phyloP scores from a whole-genome alignment of 352 stramenopile species.

The Phytophthora syringae region DNA sequence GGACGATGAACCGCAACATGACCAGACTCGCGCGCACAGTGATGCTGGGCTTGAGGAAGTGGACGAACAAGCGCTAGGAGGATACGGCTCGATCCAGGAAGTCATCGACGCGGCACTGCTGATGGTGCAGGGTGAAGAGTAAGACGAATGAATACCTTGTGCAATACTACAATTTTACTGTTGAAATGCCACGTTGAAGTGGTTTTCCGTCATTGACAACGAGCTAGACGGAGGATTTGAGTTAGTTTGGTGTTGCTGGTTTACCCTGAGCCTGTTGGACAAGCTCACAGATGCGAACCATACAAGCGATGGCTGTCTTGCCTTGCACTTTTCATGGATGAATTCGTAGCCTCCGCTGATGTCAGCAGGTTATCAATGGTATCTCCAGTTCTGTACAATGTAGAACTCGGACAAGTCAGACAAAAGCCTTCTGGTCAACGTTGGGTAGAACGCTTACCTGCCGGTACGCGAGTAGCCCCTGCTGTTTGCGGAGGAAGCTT shows the following conservation, averaged over 20 bases:
- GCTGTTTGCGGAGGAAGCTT: conserved; percentile 44
- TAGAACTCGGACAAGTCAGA: background rate
- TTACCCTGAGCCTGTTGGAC: background rate
- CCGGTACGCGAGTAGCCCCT: conserved; percentile 11
- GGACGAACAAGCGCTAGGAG: conserved; percentile 36
- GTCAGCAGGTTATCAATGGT: conserved; percentile 61
- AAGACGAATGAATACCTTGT: conserved; percentile 34
- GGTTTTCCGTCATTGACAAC: background rate
- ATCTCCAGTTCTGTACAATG: conserved; percentile 33
- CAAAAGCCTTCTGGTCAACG: background rate
- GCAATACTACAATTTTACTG: conserved; percentile 19
- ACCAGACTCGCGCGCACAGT: conserved; percentile 13
- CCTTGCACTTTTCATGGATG: conserved; percentile 23
- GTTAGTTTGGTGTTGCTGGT: too few species aligned
- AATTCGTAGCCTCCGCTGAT: conserved; percentile 25
- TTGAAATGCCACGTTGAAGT: conserved; percentile 20
- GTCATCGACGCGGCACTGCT: conserved; percentile 68
- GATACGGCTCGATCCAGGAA: conserved; percentile 46
- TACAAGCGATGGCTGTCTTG: conserved; percentile 16
- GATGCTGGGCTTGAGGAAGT: conserved; percentile 5
- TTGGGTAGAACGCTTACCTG: conserved; percentile 7
- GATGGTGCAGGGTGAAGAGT: conserved; percentile 69
- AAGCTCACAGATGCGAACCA: conserved; percentile 1
- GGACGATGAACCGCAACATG: conserved; percentile 15
- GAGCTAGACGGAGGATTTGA: too few species aligned